Base-by-base conservation (phyloP, 1,284 basidiomycete genomes). In the Ustilago vetiveriae region DNA sequence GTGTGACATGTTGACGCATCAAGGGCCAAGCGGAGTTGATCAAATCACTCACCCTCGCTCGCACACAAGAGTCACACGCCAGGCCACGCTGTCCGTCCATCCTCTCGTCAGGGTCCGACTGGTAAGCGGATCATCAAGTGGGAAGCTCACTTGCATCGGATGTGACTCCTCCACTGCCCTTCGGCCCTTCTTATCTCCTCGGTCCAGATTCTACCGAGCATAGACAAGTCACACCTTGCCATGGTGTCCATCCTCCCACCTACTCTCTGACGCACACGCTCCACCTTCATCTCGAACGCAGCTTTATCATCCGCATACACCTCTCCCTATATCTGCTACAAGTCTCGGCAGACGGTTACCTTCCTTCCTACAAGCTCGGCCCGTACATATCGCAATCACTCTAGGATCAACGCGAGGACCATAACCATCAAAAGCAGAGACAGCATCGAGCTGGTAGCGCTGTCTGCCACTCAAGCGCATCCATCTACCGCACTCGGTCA, bases 361-460 rank as follows among this genome's bases (percentile, higher is more conserved):
- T n/a, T n/a, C 36, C 17, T 24, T 39, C 13, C 27, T 29, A 29
- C 38, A 24, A 39, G 11, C 17, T 14, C 5, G 16, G 21, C 33
- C 22, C 48, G 29, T 24, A 41, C 26, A 26, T 17, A 40, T 13
- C 43, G 26, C 43, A 30, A 11, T 1, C 27, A 29, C 16, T 11
- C 13, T n/a, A n/a, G n/a, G n/a, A n/a, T n/a, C 41, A 19, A 46
- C 19, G 9, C 38, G 19, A 40, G 30, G 23, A 53, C 21, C 40
- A 58, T 65, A 19, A 53, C 54, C 38, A 32, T 16, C 3, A 30
- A 16, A n/a, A 24, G 16, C 22, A 21, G 48, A 8, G 36, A 63
- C 23, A 30, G n/a, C 30, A 67, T 67, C 39, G 45, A 69, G 55
- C 59, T 64, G 32, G 58, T 58, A 17, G 58, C 58, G 21, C 49